Evolutionary conservation across 1,139 yeast species (phyloP), one percentile per base, ranked within the genome.

Genomic region (Entelexis paramagnoliae): DNA sequence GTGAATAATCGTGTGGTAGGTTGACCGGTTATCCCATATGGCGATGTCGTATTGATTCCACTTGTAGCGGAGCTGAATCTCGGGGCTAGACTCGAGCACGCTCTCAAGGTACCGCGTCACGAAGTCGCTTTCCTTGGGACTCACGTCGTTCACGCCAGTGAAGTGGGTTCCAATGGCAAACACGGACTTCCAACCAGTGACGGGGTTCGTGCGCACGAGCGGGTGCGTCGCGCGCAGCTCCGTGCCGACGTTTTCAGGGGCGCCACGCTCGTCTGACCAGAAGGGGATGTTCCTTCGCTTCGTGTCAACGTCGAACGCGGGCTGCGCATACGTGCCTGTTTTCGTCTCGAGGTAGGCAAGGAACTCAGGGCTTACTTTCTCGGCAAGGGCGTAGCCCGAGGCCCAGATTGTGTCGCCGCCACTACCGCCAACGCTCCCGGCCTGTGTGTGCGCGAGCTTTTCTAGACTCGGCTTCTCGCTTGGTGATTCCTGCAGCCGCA

Each of bases 31-130:
- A 48, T 65, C 68, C 68, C 68, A 64, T 30, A 64, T 55, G 9
- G 66, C 84, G 46, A 81, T 79, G 5, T 85, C 76, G 49, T 75
- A 72, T 38, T 74, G 74, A 57, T 73, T 75, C 79, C 81, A 79
- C 45, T 63, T 67, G 48, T 76, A 77, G 60, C 83, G 70, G 22
- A 78, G 66, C 40, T 59, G 60, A 29, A 51, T 49, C 24, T 55
- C 61, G 13, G 71, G 68, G 57, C 70, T 72, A 59, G 68, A 68
- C 58, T 72, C 47, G 22, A 44, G 47, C 19, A 72, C 65, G 28
- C 64, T 62, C 56, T 63, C 70, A 59, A 74, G 64, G 61, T 69
- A 70, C 43, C 68, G 66, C 62, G 71, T 65, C 49, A 73, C 62
- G 4, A 64, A 36, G 24, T 63, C 57, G 24, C 63, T 56, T 53